phyloP scores from a whole-genome alignment of 176 grass and related monocot species.

The Zoysia pacifica region DNA sequence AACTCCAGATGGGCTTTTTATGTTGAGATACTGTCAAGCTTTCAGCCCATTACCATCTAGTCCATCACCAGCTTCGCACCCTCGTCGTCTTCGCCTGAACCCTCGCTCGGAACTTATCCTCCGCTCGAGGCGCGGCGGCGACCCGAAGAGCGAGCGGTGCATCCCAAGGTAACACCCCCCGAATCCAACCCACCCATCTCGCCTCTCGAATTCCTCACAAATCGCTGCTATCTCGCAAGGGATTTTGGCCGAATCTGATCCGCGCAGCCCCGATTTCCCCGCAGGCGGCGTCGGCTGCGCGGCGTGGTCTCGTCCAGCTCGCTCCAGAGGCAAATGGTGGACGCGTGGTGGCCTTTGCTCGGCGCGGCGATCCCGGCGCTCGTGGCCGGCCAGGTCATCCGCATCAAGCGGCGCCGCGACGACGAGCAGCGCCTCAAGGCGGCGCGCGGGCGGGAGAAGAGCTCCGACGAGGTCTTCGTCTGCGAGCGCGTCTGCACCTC shows the following conservation, averaged over 20 bases:
- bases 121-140: not conserved
- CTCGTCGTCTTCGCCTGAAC: constrained; percentile 12
- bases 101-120: not conserved
- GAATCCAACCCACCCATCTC: not conserved
- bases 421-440: constrained; percentile 77
- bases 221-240: not conserved
- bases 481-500: constrained; percentile 88
- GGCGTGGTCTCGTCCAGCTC: not conserved
- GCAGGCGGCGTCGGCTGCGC: constrained; percentile 11
- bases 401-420: constrained; percentile 60
- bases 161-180: not conserved
- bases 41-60: not conserved
- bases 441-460: constrained; percentile 70
- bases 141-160: not conserved
- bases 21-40: too few relatives aligned
- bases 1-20: too few relatives aligned
- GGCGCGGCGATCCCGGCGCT: constrained; percentile 63
- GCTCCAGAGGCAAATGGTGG: constrained; percentile 49
- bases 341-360: constrained; percentile 75
- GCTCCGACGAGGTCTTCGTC: constrained; percentile 79
- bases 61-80: too few relatives aligned
- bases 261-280: constrained; percentile 10
- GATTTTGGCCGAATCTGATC: constrained; percentile 31
- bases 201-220: not conserved
- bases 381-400: constrained; percentile 64